phyloP scores from a whole-genome alignment of 345 rosid genomes.

The Trapa incisa region DNA sequence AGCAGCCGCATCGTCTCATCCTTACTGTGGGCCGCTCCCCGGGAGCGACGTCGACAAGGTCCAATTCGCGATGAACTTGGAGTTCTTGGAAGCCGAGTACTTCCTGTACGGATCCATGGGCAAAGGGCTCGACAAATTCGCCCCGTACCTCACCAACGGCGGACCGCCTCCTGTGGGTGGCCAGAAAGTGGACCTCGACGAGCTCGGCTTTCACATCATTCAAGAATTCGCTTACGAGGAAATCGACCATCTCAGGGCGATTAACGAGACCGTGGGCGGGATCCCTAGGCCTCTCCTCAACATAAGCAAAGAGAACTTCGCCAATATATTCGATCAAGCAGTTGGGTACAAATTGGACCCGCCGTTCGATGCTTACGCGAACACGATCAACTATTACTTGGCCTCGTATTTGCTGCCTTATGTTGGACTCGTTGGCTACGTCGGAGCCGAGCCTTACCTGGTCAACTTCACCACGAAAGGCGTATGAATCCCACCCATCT shows the following conservation, averaged over 20 bases:
- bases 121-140: constrained; percentile 35
- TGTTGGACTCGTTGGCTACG: constrained; percentile 60
- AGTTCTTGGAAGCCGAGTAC: constrained; percentile 48
- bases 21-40: constrained; percentile 17
- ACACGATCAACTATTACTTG: constrained; percentile 39
- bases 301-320: constrained; percentile 32
- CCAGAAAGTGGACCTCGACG: constrained; percentile 44
- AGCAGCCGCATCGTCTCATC: constrained; percentile 1
- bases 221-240: constrained; percentile 61
- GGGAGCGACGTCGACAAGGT: constrained; percentile 35
- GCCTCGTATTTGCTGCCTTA: constrained; percentile 52
- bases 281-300: constrained; percentile 43
- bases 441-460: constrained; percentile 47
- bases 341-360: constrained; percentile 37
- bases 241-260: constrained; percentile 67
- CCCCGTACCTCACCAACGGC: constrained; percentile 27
- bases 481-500: constrained; percentile 20
- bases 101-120: constrained; percentile 44
- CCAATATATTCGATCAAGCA: constrained; percentile 33
- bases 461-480: constrained; percentile 15
- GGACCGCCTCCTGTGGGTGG: constrained; percentile 53
- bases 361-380: constrained; percentile 48
- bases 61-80: constrained; percentile 48
- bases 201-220: constrained; percentile 21
- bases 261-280: constrained; percentile 37